phyloP scores from a whole-genome alignment of 2,329 filamentous ascomycete genomes.

The Phoma herbarum region DNA sequence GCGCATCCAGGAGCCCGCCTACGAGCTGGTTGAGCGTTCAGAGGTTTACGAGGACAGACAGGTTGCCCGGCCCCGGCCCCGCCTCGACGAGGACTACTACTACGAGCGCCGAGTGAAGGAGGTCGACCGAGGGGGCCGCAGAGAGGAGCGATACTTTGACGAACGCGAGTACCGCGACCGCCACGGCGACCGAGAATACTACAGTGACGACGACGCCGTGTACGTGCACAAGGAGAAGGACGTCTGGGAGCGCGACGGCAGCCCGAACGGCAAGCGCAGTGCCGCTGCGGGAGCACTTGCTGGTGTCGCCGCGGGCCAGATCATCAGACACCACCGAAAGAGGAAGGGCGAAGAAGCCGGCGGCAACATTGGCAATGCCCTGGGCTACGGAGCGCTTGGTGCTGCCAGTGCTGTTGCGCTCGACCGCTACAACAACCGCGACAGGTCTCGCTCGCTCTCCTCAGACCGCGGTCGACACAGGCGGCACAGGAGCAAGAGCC shows the following conservation, averaged over 20 bases:
- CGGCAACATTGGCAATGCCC: slow-evolving; percentile 60
- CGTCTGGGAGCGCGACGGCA: slow-evolving; percentile 51
- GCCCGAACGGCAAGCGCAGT: slow-evolving; percentile 63
- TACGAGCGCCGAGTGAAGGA: slow-evolving; percentile 67
- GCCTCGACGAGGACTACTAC: slow-evolving; percentile 67
- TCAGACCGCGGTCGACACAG: slow-evolving; percentile 38
- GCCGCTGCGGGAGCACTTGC: slow-evolving; percentile 70
- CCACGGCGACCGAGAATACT: slow-evolving; percentile 56
- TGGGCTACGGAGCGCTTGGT: slow-evolving; percentile 69
- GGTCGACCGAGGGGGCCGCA: slow-evolving; percentile 59
- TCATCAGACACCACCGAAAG: slow-evolving; percentile 66
- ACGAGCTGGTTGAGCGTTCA: slow-evolving; percentile 67
- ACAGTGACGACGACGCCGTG: slow-evolving; percentile 69
- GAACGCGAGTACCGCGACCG: slow-evolving; percentile 52
- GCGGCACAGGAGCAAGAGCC: slow-evolving; percentile 39
- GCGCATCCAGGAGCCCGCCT: slow-evolving; percentile 61
- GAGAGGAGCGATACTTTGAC: slow-evolving; percentile 49
- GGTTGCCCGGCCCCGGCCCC: slow-evolving; percentile 51
- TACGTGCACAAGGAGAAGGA: slow-evolving; percentile 65
- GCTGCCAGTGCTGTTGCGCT: slow-evolving; percentile 69
- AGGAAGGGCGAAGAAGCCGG: slow-evolving; percentile 64
- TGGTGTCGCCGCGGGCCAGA: slow-evolving; percentile 67
- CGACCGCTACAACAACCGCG: slow-evolving; percentile 59
- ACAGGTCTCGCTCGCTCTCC: slow-evolving; percentile 55
- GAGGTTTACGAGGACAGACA: slow-evolving; percentile 61